Evolutionary conservation across 139 green algal genomes (phyloP).

Genomic region (Chlamydomonas eustigma): DNA sequence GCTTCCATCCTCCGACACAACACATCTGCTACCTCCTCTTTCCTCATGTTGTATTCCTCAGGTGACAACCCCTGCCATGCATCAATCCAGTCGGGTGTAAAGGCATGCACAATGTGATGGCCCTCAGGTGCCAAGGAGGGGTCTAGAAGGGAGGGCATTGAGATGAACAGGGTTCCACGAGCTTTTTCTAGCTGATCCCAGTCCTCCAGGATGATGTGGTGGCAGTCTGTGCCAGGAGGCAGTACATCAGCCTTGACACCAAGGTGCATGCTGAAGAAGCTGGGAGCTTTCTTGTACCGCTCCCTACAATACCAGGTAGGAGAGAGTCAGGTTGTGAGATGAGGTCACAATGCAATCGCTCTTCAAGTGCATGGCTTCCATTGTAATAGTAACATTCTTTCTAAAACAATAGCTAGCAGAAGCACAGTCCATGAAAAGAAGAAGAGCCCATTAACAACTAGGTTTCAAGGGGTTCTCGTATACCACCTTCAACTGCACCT

Average conservation of each 20-base stretch:
- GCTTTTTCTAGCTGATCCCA: conserved; percentile 52
- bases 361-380: no score
- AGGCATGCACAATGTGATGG: conserved; percentile 89
- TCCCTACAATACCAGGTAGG: no score
- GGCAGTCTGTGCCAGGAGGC: conserved; percentile 60
- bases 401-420: no score
- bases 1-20: conserved; percentile 78
- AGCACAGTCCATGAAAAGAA: no score
- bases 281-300: conserved; percentile 90
- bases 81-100: conserved; percentile 95
- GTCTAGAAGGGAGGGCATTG: conserved; percentile 90
- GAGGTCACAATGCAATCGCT: no score
- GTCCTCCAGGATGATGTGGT: conserved; percentile 95
- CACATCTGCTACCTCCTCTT: conserved; percentile 67
- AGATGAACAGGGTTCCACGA: conserved; percentile 89
- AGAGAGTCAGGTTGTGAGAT: no score
- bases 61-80: conserved; percentile 58
- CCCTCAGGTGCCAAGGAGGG: conserved; percentile 71
- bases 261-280: conserved; percentile 91
- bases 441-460: no score
- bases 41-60: conserved; percentile 48
- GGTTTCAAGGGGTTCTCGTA: no score
- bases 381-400: no score
- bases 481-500: no score
- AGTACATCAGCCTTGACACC: conserved; percentile 77